phyloP scores from a whole-genome alignment of 176 grass and related monocot genomes.

The Rhynchospora tenuis region DNA sequence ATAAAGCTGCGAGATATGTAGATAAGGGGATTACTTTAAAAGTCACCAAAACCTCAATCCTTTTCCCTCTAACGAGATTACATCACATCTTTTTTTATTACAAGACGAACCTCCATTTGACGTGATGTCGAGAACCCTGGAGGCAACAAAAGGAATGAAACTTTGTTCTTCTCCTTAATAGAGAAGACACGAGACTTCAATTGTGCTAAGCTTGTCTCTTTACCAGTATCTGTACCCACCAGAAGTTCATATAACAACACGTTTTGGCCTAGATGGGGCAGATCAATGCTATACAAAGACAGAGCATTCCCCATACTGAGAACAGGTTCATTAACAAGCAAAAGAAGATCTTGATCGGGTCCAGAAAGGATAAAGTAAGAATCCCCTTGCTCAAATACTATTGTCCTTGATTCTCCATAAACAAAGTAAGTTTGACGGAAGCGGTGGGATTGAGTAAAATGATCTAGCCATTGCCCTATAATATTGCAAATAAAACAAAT shows the following conservation, averaged over 20 bases:
- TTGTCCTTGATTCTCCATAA: constrained; percentile 27
- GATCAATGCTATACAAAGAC: constrained; percentile 37
- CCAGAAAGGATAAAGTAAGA: constrained; percentile 49
- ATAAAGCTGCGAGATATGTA: too few relatives aligned
- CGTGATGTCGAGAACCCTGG: constrained; percentile 34
- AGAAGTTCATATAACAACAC: constrained; percentile 46
- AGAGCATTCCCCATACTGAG: constrained; percentile 29
- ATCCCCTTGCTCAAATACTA: constrained; percentile 27
- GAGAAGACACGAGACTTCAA: constrained; percentile 32
- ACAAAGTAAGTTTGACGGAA: constrained; percentile 23
- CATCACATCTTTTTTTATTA: neutral
- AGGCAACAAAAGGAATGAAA: constrained; percentile 45
- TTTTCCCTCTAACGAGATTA: neutral
- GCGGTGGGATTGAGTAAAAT: constrained; percentile 47
- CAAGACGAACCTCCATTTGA: constrained; percentile 18
- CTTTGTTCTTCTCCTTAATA: constrained; percentile 27
- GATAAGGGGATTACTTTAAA: too few relatives aligned
- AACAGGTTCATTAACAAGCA: constrained; percentile 45
- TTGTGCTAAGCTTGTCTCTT: constrained; percentile 28
- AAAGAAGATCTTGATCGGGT: constrained; percentile 55
- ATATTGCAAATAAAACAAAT: neutral
- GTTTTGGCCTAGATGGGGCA: constrained; percentile 12
- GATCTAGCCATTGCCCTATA: constrained; percentile 37
- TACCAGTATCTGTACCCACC: constrained; percentile 1
- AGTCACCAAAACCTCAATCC: too few relatives aligned